A percentile compares a stretch with the other conserved stretches of the same genome.
These are phyloP conservation scores for Psilocybe azurescens DNA, from an alignment of 768 basidiomycete genomes.

Conservation along the genomic window DNA sequence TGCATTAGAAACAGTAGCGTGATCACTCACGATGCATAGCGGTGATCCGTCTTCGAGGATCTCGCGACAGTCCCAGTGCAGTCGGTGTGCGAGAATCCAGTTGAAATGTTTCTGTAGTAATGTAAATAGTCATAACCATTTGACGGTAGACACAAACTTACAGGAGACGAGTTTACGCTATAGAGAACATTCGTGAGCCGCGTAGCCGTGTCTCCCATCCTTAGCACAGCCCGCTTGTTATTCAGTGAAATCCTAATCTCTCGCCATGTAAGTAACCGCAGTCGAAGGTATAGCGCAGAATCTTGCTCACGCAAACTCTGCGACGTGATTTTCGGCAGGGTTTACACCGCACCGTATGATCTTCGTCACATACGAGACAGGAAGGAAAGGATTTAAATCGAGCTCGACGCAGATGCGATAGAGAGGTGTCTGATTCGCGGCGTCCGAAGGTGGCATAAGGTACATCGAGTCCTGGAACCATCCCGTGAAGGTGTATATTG, in stretches of 20 bases:
- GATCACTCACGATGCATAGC: slow-evolving; percentile 47
- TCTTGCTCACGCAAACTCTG: slow-evolving; percentile 41
- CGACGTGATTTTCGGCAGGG: slow-evolving; percentile 29
- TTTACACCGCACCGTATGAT: slow-evolving; percentile 33
- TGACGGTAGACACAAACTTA: slow-evolving; percentile 18
- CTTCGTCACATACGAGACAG: slow-evolving; percentile 47
- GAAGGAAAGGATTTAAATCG: slow-evolving; percentile 51
- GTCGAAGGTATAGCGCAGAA: slow-evolving; percentile 17
- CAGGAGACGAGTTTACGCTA: slow-evolving; percentile 36
- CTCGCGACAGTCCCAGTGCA: slow-evolving; percentile 53
- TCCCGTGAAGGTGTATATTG: slow-evolving; percentile 44
- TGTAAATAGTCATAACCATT: background rate
- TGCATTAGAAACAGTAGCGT: background rate
- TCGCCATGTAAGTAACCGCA: background rate
- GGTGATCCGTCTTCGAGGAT: slow-evolving; percentile 51
- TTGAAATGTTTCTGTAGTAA: slow-evolving; percentile 42
- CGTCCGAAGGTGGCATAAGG: slow-evolving; percentile 38
- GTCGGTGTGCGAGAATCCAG: slow-evolving; percentile 42
- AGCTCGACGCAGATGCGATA: slow-evolving; percentile 49
- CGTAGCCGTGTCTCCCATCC: slow-evolving; percentile 43
- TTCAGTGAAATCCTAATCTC: slow-evolving; percentile 42
- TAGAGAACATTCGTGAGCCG: slow-evolving; percentile 44
- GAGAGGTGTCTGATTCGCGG: slow-evolving; percentile 33
- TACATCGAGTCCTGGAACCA: slow-evolving; percentile 41
- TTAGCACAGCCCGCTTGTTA: slow-evolving; percentile 45